Base-by-base conservation (phyloP, 495 filamentous ascomycete genomes). In the Aspergillus ostianus region DNA sequence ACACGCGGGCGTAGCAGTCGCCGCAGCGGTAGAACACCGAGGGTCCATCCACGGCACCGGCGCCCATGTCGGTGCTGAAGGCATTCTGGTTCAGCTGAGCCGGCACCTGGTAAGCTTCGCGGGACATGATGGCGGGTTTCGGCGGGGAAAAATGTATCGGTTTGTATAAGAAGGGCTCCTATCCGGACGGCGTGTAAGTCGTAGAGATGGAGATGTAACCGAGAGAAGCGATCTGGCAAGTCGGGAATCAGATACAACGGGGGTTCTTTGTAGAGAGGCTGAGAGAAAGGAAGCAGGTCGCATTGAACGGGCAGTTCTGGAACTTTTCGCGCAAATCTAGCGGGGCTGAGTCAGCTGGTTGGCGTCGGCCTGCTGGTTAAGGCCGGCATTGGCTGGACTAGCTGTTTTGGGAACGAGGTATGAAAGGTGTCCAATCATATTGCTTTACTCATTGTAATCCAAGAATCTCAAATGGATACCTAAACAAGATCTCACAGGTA, bases 11-110 rank as follows among this genome's bases (percentile, higher is more conserved):
- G 57, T 90, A 90, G 82, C 94, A 98, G 77, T 97, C 92, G 71
- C 92, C 94, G 80, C 94, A 98, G 53, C 90, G 81, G 80, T 98
- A 98, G 64, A 84, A 81, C 69, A 96, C 93, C 20, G 82, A 68
- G 70, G 68, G 74, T 30, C 64, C 70, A 54, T 76, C 75, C 51
- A 72, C 32, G 26, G 73, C 66, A 56, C 68, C 60, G 27, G 64
- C 58, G 20, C 64, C 67, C 46, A 58, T 65, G 51, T 73, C 70
- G 45, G 56, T 67, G 64, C 70, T 78, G 62, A 77, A 78, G 65
- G 69, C 67, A 65, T 67, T 78, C 65, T 74, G 70, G 56, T 63
- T 63, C 55, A 61, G 58, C n/a, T 52, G 15, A 44, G 70, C 68
- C n/a, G 78, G 77, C 55, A 80, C 75, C 63, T 79, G 77, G 70